phyloP scores from a whole-genome alignment of 1,284 basidiomycete genomes.

The Gymnopus androsaceus region DNA sequence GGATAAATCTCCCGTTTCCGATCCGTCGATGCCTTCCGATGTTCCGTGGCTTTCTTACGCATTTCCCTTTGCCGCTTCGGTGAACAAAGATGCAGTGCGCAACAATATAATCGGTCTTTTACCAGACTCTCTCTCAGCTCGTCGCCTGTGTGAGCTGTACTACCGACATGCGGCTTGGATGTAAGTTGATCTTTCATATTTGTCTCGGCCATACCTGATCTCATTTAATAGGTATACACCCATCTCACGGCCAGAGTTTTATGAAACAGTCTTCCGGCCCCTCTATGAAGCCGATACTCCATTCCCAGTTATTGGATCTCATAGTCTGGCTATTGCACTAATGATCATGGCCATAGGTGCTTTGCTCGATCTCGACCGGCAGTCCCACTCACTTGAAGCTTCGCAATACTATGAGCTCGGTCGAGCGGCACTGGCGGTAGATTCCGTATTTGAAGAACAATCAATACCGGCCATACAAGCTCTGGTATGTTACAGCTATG shows the following conservation, averaged over 20 bases:
- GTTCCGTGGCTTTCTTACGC: conserved; percentile 59
- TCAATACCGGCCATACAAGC: conserved; percentile 64
- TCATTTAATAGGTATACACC: conserved; percentile 56
- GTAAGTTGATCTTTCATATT: conserved; percentile 40
- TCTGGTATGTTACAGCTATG: conserved; percentile 48
- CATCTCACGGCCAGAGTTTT: conserved; percentile 57
- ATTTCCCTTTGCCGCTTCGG: conserved; percentile 56
- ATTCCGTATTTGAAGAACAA: conserved; percentile 65
- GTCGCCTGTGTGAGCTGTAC: conserved; percentile 50
- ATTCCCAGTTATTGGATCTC: conserved; percentile 45
- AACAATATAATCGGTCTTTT: conserved; percentile 50
- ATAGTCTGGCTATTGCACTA: conserved; percentile 45
- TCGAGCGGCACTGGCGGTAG: conserved; percentile 57
- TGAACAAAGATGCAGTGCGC: conserved; percentile 42
- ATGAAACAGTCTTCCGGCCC: conserved; percentile 49
- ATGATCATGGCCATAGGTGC: conserved; percentile 51
- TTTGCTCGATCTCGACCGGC: conserved; percentile 50
- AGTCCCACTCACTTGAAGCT: conserved; percentile 51
- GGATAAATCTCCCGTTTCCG: conserved; percentile 39
- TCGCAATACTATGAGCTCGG: conserved; percentile 61
- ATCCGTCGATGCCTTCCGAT: conserved; percentile 48
- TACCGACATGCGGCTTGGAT: conserved; percentile 70
- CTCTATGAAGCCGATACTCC: conserved; percentile 48
- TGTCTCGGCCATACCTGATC: conserved; percentile 5
- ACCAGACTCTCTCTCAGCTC: conserved; percentile 46